A percentile compares a stretch with the other conserved stretches of the same genome.
Conservation (phyloP, 2,329 filamentous ascomycete genomes). For the Hymenoscyphus fructigenus region DNA sequence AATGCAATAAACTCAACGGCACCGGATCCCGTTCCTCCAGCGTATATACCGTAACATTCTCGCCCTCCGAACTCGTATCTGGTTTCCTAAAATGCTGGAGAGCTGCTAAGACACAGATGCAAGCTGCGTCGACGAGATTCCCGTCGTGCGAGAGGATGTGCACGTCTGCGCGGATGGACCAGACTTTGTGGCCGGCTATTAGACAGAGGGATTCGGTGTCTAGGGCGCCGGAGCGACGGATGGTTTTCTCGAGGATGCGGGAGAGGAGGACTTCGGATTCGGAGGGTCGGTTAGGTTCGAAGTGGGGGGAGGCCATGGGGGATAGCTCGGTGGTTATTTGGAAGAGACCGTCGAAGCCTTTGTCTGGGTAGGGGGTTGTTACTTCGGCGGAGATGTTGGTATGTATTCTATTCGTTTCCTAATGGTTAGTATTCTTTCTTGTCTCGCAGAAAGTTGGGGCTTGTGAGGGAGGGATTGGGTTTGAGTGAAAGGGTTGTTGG, state of each 20-base stretch:
- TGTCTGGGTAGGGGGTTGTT: slow-evolving; percentile 78
- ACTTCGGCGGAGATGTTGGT: slow-evolving; percentile 88
- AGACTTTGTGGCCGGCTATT: slow-evolving; percentile 85
- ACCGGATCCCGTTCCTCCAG: slow-evolving; percentile 86
- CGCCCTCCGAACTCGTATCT: slow-evolving; percentile 83
- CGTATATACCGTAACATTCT: slow-evolving; percentile 80
- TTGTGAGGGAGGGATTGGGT: slow-evolving; percentile 5
- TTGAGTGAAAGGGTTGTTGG: slow-evolving; percentile 14
- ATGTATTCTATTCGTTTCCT: slow-evolving; percentile 59
- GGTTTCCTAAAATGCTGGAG: slow-evolving; percentile 89
- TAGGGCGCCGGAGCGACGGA: slow-evolving; percentile 86
- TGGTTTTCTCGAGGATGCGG: slow-evolving; percentile 87
- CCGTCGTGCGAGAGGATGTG: slow-evolving; percentile 92
- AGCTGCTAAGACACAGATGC: slow-evolving; percentile 82
- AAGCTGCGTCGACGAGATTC: slow-evolving; percentile 81
- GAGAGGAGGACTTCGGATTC: slow-evolving; percentile 84
- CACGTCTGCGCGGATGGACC: slow-evolving; percentile 85
- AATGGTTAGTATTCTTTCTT: slow-evolving; percentile 11
- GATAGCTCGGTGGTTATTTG: slow-evolving; percentile 88
- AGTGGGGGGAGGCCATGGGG: slow-evolving; percentile 87
- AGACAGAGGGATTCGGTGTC: slow-evolving; percentile 97
- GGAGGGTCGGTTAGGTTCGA: slow-evolving; percentile 80
- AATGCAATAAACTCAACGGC: slow-evolving; percentile 85
- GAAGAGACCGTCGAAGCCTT: slow-evolving; percentile 94
- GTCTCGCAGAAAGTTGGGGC: not conserved